Evolutionary conservation across 2,329 filamentous ascomycete genomes (phyloP).

Genomic region (Colletotrichum phormii): DNA sequence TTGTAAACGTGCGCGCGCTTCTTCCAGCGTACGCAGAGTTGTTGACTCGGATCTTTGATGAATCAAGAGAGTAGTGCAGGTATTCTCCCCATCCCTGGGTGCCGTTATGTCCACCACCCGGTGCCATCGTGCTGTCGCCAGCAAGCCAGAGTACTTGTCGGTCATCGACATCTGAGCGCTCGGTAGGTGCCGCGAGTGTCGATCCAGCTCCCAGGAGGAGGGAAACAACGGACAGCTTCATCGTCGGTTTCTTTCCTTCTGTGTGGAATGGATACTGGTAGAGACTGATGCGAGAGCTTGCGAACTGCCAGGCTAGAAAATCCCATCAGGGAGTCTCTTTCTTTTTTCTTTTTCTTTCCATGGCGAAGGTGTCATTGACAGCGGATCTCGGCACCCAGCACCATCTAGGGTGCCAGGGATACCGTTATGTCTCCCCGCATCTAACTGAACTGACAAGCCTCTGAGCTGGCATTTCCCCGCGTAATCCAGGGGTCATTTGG

Average conservation of each 20-base stretch:
- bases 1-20: conserved; percentile 73
- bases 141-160: conserved; percentile 63
- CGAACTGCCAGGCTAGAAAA: not conserved
- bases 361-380: not conserved
- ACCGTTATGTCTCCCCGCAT: conserved; percentile 12
- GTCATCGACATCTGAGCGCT: not conserved
- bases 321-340: too few relatives aligned
- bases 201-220: conserved; percentile 2
- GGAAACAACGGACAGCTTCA: conserved; percentile 1
- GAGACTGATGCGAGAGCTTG: not conserved
- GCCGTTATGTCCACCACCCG: conserved; percentile 50
- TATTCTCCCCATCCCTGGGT: conserved; percentile 72
- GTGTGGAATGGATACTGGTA: too few relatives aligned
- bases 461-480: conserved; percentile 22
- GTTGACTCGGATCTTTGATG: conserved; percentile 51
- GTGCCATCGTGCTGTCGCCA: conserved; percentile 72
- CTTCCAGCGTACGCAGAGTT: conserved; percentile 77
- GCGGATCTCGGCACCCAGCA: conserved; percentile 24
- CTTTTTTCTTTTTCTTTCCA: not conserved
- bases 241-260: not conserved
- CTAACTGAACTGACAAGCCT: not conserved
- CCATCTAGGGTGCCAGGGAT: not conserved
- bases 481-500: not conserved
- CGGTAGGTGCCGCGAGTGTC: conserved; percentile 7
- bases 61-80: conserved; percentile 60